Evolutionary conservation across 805 yeast species (phyloP), one percentile per base, ranked within the genome.

Genomic region (Starmerella etchellsii): DNA sequence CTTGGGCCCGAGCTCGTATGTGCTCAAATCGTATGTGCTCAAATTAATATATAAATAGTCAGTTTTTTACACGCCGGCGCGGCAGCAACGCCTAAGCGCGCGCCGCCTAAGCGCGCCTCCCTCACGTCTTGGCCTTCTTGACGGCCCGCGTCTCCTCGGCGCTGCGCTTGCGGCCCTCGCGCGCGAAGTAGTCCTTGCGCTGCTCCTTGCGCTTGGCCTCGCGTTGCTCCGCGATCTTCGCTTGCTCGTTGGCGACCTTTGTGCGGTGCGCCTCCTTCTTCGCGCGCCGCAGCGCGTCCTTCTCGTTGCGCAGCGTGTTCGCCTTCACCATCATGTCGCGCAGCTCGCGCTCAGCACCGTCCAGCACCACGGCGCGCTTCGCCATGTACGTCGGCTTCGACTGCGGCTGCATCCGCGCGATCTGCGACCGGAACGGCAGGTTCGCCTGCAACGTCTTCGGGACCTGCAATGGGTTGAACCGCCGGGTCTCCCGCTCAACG

Each of bases 311-410:
- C 39, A 91, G 66, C 0, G 97, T 84, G 54, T 80, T 73, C 41
- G 91, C 76, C 63, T 82, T 82, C 62, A 80, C 88, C 69, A 91
- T 74, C 62, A 88, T 71, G 27, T 84, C 78, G 52, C 96, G 73
- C 25, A 94, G 87, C 65, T 83, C 81, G 78, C 83, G 84, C 62
- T 88, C 97, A 39, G 83, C 95, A 14, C 93, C 95, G 31, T 78
- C 81, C 30, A 87, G 64, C 6, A 91, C 91, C 40, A 91, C 96
- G 1, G 98, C 98, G 56, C 98, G 76, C 67, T 85, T 91, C 42
- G 70, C 73, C 73, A 80, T 59, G 57, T 88, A 91, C 0, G 95
- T 77, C 55, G 73, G 69, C 62, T 80, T 78, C 48, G 54, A 49
- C 61, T 81, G 91, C 22, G 95, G 93, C 60, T 78, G 81, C 91